phyloP scores from a whole-genome alignment of 1,284 basidiomycete species.

The Paramarasmius palmivorus region DNA sequence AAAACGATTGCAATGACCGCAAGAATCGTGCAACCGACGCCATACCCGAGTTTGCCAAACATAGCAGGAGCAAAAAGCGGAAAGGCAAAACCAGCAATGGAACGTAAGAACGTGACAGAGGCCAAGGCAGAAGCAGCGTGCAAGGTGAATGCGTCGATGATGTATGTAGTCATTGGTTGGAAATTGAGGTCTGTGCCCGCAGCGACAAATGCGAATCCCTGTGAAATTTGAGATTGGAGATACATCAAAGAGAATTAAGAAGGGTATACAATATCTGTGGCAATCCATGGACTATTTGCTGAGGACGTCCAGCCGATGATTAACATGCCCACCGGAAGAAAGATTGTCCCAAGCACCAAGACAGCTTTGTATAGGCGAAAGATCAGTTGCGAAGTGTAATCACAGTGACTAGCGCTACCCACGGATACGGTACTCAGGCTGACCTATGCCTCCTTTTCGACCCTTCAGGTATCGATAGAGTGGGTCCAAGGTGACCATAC shows the following conservation, averaged over 20 bases:
- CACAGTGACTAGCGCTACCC: conserved; percentile 17
- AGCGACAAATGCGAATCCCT: background rate
- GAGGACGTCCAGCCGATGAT: conserved; percentile 1
- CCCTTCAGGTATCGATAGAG: conserved; percentile 37
- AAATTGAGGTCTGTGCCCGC: conserved; percentile 1
- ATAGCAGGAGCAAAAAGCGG: conserved; percentile 44
- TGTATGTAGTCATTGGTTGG: conserved; percentile 1
- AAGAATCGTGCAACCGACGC: conserved; percentile 40
- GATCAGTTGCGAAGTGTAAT: background rate
- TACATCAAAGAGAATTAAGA: background rate
- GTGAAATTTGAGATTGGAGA: background rate
- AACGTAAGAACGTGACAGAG: conserved; percentile 38
- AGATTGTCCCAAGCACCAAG: background rate
- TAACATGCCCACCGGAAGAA: background rate
- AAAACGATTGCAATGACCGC: conserved; percentile 37
- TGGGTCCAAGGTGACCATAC: conserved; percentile 54
- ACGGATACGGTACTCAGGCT: conserved; percentile 1
- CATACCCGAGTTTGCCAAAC: conserved; percentile 41
- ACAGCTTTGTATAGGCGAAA: background rate
- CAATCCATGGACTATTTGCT: conserved; percentile 1
- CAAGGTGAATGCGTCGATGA: conserved; percentile 3
- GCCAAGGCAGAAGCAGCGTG: conserved; percentile 30
- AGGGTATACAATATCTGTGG: background rate
- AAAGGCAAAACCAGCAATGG: conserved; percentile 42
- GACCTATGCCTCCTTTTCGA: background rate